These are phyloP conservation scores for Carpinus viminea DNA, from an alignment of 306 rosid genomes.

Conservation along the genomic window DNA sequence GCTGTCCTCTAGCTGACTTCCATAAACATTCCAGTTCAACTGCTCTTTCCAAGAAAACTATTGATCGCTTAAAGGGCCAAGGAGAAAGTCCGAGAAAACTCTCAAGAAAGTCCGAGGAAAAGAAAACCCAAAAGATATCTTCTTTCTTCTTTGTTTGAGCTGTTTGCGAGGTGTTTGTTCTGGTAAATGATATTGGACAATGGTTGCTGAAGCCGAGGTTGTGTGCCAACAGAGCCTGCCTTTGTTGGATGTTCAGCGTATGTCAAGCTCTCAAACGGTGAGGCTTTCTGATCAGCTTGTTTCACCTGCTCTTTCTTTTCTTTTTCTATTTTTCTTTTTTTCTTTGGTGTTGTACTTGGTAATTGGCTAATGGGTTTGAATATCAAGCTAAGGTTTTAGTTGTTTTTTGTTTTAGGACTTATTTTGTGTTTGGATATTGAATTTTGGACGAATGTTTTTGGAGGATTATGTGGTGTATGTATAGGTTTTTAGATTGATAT, in stretches of 20 bases:
- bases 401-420: background rate
- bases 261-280: slow-evolving; percentile 55
- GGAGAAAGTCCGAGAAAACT: slow-evolving; percentile 44
- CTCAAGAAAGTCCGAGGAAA: slow-evolving; percentile 30
- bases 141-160: background rate
- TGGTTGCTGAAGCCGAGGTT: slow-evolving; percentile 78
- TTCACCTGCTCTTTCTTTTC: slow-evolving; percentile 1
- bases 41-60: background rate
- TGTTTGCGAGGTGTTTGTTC: slow-evolving; percentile 12
- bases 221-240: slow-evolving; percentile 56
- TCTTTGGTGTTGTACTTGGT: background rate
- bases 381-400: background rate
- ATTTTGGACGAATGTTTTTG: background rate
- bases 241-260: slow-evolving; percentile 54
- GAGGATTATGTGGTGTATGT: background rate
- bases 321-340: slow-evolving; percentile 9
- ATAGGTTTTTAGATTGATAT: background rate
- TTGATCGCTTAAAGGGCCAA: slow-evolving; percentile 11
- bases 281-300: slow-evolving; percentile 29
- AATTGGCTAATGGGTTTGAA: background rate
- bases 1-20: slow-evolving; percentile 16
- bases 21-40: slow-evolving; percentile 38
- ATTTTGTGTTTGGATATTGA: slow-evolving; percentile 1
- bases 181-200: slow-evolving; percentile 33
- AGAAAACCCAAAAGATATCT: slow-evolving; percentile 13